Base-by-base conservation (phyloP, 495 filamentous ascomycete genomes). In the Aspergillus wentii region DNA sequence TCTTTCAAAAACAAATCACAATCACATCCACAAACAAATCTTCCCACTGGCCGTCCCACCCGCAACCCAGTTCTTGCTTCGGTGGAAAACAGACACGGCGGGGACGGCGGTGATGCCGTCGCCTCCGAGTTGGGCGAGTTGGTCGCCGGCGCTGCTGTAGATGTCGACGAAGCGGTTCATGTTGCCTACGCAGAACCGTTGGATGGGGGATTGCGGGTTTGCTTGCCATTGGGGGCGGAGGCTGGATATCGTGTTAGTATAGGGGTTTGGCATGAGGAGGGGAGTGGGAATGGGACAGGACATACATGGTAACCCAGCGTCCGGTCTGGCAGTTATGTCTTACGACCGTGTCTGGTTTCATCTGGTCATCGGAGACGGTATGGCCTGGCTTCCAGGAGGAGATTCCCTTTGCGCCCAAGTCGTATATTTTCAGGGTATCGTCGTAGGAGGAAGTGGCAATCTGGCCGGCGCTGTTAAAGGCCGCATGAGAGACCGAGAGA, bases 81-180 rank as follows among this genome's bases (percentile, higher is more conserved):
- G 83, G 55, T 98, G 92, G 44, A 96, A 94, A 33, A 86, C 81
- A 2, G 89, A 85, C 2, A 94, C 92, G 1, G 94, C 87, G 14
- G 92, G 92, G 7, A 98, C 94, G 15, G 92, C 91, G 9, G 85
- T 94, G 43, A 97, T 94, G 3, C 85, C 85, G 3, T 90, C 84
- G 5, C 88, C 86, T 3, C 81, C 85, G 5, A 98, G 69, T 65
- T 97, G 91, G 3, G 87, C 94, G 22, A 98, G 68, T 59, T 96
- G 90, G 52, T 92, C 81, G 2, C 92, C 92, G 21, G 78, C 68
- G 8, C 73, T 65, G 9, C 80, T 82, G 59, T 83, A 97, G 5
- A 98, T 76, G 56, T 98, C 92, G 3, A 97, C 85, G 46, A 95
- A 96, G 14, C 92, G 80, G 56, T 95, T 95, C 92, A 97, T 97